Base-by-base conservation (phyloP, 257 asterid genomes). In the Avicennia marina region DNA sequence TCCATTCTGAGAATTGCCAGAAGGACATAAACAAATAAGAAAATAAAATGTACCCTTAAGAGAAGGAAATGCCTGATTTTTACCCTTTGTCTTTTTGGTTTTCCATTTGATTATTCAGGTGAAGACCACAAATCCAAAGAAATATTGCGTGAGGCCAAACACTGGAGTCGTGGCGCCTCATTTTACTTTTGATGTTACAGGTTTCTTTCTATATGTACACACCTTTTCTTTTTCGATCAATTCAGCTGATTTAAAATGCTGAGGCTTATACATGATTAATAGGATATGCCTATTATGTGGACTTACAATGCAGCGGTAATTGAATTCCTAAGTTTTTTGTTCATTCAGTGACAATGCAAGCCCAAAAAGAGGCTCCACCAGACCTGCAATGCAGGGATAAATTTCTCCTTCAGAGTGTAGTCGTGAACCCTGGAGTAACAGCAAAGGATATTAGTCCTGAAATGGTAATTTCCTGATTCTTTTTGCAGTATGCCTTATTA, bases 321-420 rank as follows among this genome's bases (percentile, higher is more conserved):
- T 59, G 60, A 52, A 12, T 53, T 32, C 53, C 19, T 25, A 13
- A 29, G 43, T 69, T 36, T 3, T 36, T 45, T 52, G 50, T 63
- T 48, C 24, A 18, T 66, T 57, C 70, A 86, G 95, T 86, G 49
- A 83, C 83, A 1, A 86, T 86, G 95, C 95, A 86, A 81, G 87
- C 95, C 47, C 95, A 86, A 68, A 81, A 67, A 62, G 95, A 83
- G 76, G 77, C 84, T 67, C 95, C 95, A 4, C 62, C 81, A 0
- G 95, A 82, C 43, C 72, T 86, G 85, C 82, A 80, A 72, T 82
- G 95, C 79, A 78, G 75, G 71, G 95, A 86, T 70, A 86, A 82
- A 56, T 86, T 86, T 73, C 82, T 86, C 51, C 79, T 86, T 39
- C 95, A 86, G 72, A 83, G 93, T 32, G 95, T 76, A 56, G 79